Conservation (phyloP, 371 early-diverging fungal genomes). For the Polyrhizophydium stewartii region DNA sequence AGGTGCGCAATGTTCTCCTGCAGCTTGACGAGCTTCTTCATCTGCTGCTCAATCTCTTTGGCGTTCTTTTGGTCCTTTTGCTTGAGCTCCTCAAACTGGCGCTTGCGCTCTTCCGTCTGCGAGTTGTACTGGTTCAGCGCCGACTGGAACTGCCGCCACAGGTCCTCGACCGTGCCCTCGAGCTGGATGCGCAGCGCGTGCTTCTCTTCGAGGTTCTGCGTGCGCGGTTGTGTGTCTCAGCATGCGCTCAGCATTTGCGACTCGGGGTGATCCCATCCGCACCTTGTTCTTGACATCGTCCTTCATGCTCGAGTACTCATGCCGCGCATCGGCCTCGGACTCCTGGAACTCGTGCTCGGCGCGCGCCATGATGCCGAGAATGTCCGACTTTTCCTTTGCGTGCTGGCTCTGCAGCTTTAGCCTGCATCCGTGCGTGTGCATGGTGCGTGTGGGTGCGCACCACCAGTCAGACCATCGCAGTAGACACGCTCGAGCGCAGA, state of each 20-base stretch:
- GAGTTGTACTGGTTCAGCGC: constrained; percentile 48
- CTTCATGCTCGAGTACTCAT: constrained; percentile 46
- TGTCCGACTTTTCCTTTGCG: constrained; percentile 39
- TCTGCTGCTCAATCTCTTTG: constrained; percentile 50
- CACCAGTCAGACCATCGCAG: no score
- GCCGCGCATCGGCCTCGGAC: constrained; percentile 51
- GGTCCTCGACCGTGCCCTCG: constrained; percentile 52
- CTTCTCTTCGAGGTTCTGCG: constrained; percentile 52
- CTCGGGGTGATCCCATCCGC: background rate
- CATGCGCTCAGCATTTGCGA: background rate
- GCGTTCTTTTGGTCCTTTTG: constrained; percentile 47
- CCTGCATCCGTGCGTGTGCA: constrained; percentile 13
- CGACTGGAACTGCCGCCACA: constrained; percentile 52
- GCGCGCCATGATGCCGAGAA: constrained; percentile 44
- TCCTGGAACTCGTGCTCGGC: constrained; percentile 50
- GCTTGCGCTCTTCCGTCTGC: constrained; percentile 47
- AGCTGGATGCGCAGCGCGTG: constrained; percentile 54
- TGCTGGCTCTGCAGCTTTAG: constrained; percentile 34
- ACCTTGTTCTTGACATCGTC: constrained; percentile 58
- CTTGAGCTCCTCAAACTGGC: constrained; percentile 53
- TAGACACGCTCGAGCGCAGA: no score
- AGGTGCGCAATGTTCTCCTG: constrained; percentile 48
- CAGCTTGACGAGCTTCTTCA: constrained; percentile 45
- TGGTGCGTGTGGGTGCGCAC: background rate
- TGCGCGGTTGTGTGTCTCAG: background rate